Base-by-base conservation (phyloP, 176 grass and related monocot species). In the Musa acuminata region DNA sequence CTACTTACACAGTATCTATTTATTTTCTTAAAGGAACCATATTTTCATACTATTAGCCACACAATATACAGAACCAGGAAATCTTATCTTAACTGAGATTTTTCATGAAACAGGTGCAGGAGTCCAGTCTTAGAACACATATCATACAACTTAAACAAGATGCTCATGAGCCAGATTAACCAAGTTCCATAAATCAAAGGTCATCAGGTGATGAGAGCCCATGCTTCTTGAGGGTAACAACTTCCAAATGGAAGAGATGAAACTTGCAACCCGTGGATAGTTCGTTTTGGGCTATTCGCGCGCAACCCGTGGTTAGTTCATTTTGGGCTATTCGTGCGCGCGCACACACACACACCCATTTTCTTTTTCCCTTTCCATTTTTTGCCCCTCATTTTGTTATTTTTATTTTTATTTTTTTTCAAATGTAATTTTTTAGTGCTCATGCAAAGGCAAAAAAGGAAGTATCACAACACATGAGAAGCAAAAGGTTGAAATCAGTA, bases 91-190 rank as follows among this genome's bases (percentile, higher is more conserved):
- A 43, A 43, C 35, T 50, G 43, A 24, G 51, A 67, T 12, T 76
- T 76, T 70, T 63, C 60, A 22, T 73, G 50, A 77, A 55, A 59
- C 83, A 96, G 93, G 89, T 96, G 60, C 84, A 90, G 53, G 89
- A 92, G 73, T 87, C 85, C 76, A 96, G 93, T 77, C 81, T 96
- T 72, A 92, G 87, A 82, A 92, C 93, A 65, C 89, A 96, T 66
- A 75, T 92, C 62, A 79, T 96, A 67, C 93, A 96, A 72, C 24
- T 84, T 76, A 91, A 67, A 79, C 72, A 55, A 55, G 72, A 74
- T 58, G 7, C 21, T 27, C 13, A 17, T 14, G n/a, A 55, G 53
- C 26, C 1, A 29, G 23, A 57, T 11, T 10, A 55, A 22, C 20
- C 51, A 74, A 55, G 52, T 10, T 8, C 52, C 25, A 7, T 22